Evolutionary conservation across 1,139 yeast species (phyloP).

Genomic region (Taphrina confusa): DNA sequence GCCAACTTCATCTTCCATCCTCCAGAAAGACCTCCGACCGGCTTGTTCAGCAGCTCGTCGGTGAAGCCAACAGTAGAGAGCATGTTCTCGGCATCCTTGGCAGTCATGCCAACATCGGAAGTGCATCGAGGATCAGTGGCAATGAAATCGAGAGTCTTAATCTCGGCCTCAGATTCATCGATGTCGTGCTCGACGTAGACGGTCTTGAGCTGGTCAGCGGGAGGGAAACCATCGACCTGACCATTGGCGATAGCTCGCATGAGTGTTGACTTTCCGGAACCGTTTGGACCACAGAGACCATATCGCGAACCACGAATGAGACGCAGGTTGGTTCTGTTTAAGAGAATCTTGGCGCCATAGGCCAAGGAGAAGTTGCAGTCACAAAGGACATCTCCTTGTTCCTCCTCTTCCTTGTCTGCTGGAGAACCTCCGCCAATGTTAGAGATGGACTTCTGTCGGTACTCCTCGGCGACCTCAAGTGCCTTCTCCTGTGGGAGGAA

Average conservation of each 20-base stretch:
- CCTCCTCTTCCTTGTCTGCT: constrained; percentile 93
- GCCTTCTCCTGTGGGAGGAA: constrained; percentile 93
- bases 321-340: constrained; percentile 86
- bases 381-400: constrained; percentile 99
- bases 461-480: constrained; percentile 85
- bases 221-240: constrained; percentile 99
- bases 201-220: constrained; percentile 97
- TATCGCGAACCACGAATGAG: constrained; percentile 92
- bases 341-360: constrained; percentile 94
- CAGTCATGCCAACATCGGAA: constrained; percentile 51
- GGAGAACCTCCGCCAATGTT: constrained; percentile 95
- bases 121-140: constrained; percentile 57
- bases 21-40: constrained; percentile 88
- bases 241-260: constrained; percentile 99
- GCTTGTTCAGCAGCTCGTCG: constrained; percentile 79
- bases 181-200: constrained; percentile 99
- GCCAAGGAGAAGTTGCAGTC: constrained; percentile 99
- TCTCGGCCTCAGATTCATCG: constrained; percentile 96
- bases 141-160: constrained; percentile 83
- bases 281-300: constrained; percentile 99
- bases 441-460: constrained; percentile 94
- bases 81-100: constrained; percentile 64
- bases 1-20: constrained; percentile 99
- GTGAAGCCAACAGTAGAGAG: constrained; percentile 88
- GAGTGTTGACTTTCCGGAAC: constrained; percentile 99